Conservation (phyloP, 352 stramenopile genomes). For the Phytophthora idaei region DNA sequence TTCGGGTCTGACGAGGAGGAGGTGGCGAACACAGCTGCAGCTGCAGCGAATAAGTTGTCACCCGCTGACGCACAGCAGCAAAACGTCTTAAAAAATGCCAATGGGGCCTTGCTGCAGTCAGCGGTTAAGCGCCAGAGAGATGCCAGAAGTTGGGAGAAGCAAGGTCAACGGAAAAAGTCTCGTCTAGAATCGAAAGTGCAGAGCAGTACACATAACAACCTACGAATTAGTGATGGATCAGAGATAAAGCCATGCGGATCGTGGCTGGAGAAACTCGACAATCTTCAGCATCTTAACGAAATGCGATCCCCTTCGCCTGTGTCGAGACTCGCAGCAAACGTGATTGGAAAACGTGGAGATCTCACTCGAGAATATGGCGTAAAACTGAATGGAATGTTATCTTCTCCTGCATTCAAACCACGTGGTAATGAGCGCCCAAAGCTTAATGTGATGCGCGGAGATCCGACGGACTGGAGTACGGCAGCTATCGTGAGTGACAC, state of each 20-base stretch:
- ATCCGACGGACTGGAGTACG: constrained; percentile 40
- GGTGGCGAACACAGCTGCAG: neutral
- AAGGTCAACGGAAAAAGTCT: constrained; percentile 4
- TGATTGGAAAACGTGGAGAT: neutral
- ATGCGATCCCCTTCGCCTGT: neutral
- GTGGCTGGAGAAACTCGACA: neutral
- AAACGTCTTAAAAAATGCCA: neutral
- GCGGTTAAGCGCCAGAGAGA: constrained; percentile 6
- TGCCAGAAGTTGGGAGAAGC: neutral
- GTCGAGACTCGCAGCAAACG: constrained; percentile 4
- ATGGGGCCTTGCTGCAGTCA: neutral
- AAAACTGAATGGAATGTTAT: neutral
- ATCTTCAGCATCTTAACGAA: neutral
- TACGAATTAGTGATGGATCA: neutral
- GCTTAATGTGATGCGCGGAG: constrained; percentile 41
- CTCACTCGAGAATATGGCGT: neutral
- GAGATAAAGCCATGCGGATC: neutral
- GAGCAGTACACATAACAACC: neutral
- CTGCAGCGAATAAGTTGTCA: neutral
- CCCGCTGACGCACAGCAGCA: neutral
- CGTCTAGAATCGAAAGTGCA: neutral
- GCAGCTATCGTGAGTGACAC: constrained; percentile 51
- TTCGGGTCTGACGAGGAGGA: constrained; percentile 13
- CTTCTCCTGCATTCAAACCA: neutral
- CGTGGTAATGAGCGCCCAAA: constrained; percentile 2